These are phyloP conservation scores for Pythium monospermum DNA, from an alignment of 352 stramenopile species.

Conservation along the genomic window DNA sequence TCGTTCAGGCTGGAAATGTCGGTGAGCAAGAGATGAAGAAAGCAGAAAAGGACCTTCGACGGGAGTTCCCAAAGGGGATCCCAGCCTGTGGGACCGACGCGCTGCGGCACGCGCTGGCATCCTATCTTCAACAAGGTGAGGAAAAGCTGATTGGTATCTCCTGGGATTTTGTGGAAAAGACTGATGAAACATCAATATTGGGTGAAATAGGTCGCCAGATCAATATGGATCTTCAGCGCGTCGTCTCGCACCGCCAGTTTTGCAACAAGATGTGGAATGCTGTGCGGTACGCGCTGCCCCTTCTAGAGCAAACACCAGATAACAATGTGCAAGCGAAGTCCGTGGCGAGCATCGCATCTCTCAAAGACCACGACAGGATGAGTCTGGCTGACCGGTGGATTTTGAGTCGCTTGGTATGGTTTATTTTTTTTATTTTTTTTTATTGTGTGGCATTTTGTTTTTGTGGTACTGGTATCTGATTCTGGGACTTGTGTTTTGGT, in stretches of 20 bases:
- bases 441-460: neutral
- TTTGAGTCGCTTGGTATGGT: conserved; percentile 68
- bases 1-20: conserved; percentile 52
- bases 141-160: neutral
- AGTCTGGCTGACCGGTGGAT: conserved; percentile 77
- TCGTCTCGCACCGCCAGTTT: conserved; percentile 82
- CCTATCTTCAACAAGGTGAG: conserved; percentile 87
- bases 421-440: neutral
- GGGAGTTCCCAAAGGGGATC: conserved; percentile 98
- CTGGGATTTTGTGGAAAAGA: neutral
- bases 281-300: conserved; percentile 65
- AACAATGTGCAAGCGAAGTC: neutral
- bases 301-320: conserved; percentile 34
- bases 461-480: neutral
- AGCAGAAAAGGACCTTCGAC: conserved; percentile 94
- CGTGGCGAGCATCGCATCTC: neutral
- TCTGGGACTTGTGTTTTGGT: neutral
- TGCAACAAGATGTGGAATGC: conserved; percentile 91
- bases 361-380: conserved; percentile 36
- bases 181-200: neutral
- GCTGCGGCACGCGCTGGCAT: conserved; percentile 95
- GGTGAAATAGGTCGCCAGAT: conserved; percentile 58
- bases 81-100: conserved; percentile 97
- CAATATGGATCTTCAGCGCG: conserved; percentile 84
- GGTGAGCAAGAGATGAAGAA: conserved; percentile 91